Evolutionary conservation across 2,329 filamentous ascomycete genomes (phyloP).

Genomic region (Cryphonectria carpinicola): DNA sequence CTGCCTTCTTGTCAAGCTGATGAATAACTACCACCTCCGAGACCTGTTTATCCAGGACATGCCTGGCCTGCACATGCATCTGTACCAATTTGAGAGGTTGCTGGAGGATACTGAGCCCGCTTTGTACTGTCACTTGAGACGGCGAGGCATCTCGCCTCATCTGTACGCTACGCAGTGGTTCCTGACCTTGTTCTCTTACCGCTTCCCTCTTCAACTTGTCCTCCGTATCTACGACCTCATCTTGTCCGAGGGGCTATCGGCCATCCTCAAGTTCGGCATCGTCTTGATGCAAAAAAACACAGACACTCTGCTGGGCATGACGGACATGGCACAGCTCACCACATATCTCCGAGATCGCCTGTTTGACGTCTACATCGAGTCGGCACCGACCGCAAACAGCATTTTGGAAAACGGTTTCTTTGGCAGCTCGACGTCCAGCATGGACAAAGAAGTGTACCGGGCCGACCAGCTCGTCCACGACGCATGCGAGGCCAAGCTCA

Average conservation of each 20-base stretch:
- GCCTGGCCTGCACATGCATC: constrained; percentile 89
- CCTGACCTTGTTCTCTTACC: constrained; percentile 95
- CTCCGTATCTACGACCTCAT: constrained; percentile 96
- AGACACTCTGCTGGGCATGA: constrained; percentile 75
- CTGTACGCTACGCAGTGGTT: constrained; percentile 99
- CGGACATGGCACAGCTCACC: constrained; percentile 88
- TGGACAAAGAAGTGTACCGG: constrained; percentile 94
- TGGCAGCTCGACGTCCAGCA: constrained; percentile 82
- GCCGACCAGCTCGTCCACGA: constrained; percentile 93
- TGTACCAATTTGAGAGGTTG: constrained; percentile 94
- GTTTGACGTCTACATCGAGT: constrained; percentile 97
- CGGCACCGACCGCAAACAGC: constrained; percentile 86
- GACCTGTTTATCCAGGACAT: constrained; percentile 96
- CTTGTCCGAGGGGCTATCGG: constrained; percentile 87
- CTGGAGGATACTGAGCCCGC: constrained; percentile 94
- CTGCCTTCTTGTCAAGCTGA: constrained; percentile 86
- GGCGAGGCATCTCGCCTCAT: constrained; percentile 84
- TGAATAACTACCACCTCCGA: constrained; percentile 94
- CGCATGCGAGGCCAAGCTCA: constrained; percentile 85
- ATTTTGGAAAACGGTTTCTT: constrained; percentile 98
- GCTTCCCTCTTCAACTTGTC: constrained; percentile 94
- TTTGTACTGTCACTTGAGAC: constrained; percentile 89
- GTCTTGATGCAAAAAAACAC: constrained; percentile 97
- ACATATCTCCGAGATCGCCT: constrained; percentile 90
- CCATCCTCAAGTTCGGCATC: constrained; percentile 92